A percentile compares a stretch with the other conserved stretches of the same genome.
These are phyloP conservation scores for Auricularia cornea DNA, from an alignment of 768 basidiomycete species.

Conservation along the genomic window DNA sequence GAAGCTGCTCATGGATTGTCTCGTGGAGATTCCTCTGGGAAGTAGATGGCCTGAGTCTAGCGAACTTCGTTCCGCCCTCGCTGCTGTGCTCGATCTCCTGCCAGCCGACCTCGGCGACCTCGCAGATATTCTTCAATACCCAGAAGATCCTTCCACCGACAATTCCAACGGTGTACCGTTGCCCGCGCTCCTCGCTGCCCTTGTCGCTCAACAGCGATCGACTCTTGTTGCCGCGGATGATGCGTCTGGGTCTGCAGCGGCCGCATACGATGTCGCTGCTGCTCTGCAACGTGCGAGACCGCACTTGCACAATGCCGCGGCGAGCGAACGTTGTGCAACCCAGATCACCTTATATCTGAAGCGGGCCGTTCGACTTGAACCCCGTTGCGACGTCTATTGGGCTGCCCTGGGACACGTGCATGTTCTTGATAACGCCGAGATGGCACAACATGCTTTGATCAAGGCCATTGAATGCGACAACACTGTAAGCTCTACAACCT, in stretches of 20 bases:
- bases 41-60: background rate
- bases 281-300: constrained; percentile 45
- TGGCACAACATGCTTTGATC: constrained; percentile 88
- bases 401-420: constrained; percentile 67
- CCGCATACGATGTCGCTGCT: constrained; percentile 68
- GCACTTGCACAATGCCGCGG: constrained; percentile 23
- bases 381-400: constrained; percentile 72
- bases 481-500: constrained; percentile 44
- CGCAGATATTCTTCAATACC: constrained; percentile 8
- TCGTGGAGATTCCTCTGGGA: constrained; percentile 2
- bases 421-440: constrained; percentile 56
- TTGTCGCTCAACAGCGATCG: background rate
- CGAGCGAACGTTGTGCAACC: constrained; percentile 31
- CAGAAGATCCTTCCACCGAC: background rate
- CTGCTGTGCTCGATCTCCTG: background rate
- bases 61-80: constrained; percentile 1
- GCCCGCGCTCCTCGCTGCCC: background rate
- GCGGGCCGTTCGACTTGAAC: constrained; percentile 65
- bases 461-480: constrained; percentile 77
- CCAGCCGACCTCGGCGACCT: constrained; percentile 1
- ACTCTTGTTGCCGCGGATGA: constrained; percentile 40
- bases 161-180: constrained; percentile 17
- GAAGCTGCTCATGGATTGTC: constrained; percentile 41
- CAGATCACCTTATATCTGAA: constrained; percentile 43
- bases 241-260: constrained; percentile 41